Conservation (phyloP, 345 rosid species). For the Lepidium didymum region DNA sequence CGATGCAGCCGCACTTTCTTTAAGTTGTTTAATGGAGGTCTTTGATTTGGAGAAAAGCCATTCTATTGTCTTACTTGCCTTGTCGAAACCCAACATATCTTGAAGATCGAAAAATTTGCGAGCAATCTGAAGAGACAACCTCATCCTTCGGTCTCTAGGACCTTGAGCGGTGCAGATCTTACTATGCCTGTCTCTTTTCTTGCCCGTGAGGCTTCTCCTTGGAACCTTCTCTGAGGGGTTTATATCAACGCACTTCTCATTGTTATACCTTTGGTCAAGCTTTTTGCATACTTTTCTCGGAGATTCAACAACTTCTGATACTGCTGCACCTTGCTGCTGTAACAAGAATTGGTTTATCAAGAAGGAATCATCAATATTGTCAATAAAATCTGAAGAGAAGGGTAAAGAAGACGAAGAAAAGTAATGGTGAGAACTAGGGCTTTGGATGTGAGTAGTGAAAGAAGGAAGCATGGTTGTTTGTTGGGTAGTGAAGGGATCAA, state of each 20-base stretch:
- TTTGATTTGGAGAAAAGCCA: constrained; percentile 75
- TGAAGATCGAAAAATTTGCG: constrained; percentile 71
- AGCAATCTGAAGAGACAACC: constrained; percentile 62
- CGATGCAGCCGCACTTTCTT: constrained; percentile 27
- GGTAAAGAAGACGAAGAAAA: constrained; percentile 4
- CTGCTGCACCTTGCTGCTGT: constrained; percentile 17
- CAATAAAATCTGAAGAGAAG: constrained; percentile 11
- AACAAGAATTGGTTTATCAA: constrained; percentile 18
- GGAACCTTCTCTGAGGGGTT: constrained; percentile 11
- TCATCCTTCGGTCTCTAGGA: constrained; percentile 65
- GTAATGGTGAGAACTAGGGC: constrained; percentile 16
- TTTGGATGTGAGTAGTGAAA: constrained; percentile 25
- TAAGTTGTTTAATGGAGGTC: constrained; percentile 54
- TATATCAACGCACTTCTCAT: constrained; percentile 13
- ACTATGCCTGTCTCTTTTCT: constrained; percentile 71
- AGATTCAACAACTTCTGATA: not conserved
- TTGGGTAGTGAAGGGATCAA: constrained; percentile 19
- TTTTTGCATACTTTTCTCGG: constrained; percentile 2
- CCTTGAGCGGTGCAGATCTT: constrained; percentile 77
- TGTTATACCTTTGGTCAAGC: not conserved
- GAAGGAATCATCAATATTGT: constrained; percentile 9
- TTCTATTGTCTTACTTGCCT: constrained; percentile 71
- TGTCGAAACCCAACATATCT: constrained; percentile 74
- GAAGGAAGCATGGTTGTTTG: constrained; percentile 21
- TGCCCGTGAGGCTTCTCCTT: constrained; percentile 35